A percentile compares a stretch with the other conserved stretches of the same genome.
These are phyloP conservation scores for Vaccinium vitisidaea DNA, from an alignment of 148 eudicot species.

Conservation along the genomic window DNA sequence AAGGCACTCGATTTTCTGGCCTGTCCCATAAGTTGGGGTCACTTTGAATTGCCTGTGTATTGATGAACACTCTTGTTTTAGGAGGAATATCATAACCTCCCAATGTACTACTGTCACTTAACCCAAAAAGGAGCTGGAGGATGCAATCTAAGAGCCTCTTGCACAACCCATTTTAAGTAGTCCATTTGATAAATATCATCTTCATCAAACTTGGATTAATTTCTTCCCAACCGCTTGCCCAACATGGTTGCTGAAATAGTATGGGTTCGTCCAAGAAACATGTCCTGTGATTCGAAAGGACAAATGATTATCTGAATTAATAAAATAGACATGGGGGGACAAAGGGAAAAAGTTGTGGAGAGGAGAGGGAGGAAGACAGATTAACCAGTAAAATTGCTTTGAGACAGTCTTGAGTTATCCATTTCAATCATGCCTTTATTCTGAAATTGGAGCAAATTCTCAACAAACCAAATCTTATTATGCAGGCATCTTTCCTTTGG, in stretches of 20 bases:
- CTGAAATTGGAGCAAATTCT: neutral
- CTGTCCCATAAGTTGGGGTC: slow-evolving; percentile 39
- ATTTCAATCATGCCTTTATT: neutral
- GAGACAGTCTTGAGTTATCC: neutral
- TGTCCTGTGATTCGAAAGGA: neutral
- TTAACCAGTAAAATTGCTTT: slow-evolving; percentile 3
- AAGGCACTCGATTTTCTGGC: slow-evolving; percentile 24
- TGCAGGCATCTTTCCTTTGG: neutral
- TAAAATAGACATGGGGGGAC: neutral
- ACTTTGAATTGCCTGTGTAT: slow-evolving; percentile 31
- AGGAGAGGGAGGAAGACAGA: too few relatives aligned
- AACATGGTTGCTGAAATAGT: slow-evolving; percentile 4
- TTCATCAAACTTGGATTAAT: neutral
- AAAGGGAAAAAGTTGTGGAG: neutral
- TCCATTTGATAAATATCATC: slow-evolving; percentile 7
- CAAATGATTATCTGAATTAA: neutral
- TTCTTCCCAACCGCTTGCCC: slow-evolving; percentile 9
- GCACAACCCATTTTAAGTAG: slow-evolving; percentile 19
- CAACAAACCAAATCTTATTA: neutral
- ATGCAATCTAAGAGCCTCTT: slow-evolving; percentile 21
- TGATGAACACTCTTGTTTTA: slow-evolving; percentile 26
- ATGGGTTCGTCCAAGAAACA: slow-evolving; percentile 18
- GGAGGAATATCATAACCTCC: slow-evolving; percentile 32
- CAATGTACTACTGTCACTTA: neutral
- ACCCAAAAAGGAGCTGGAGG: slow-evolving; percentile 10